Conservation (phyloP, 2,329 filamentous ascomycete species). For the Cordyceps tenuipes region DNA sequence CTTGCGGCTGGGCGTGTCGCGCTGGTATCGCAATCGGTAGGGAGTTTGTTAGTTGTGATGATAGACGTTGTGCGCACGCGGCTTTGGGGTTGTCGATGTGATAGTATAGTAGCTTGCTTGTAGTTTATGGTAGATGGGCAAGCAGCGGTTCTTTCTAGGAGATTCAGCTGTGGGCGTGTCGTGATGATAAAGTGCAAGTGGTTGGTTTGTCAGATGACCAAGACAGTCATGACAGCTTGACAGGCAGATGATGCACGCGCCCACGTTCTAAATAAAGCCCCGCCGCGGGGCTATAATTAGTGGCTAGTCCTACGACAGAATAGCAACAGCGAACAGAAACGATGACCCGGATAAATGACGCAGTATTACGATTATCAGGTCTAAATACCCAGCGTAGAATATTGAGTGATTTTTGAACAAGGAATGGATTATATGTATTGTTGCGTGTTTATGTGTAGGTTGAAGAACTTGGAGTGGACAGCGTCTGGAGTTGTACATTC, state of each 20-base stretch:
- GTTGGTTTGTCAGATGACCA: conserved; percentile 18
- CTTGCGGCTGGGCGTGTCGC: conserved; percentile 17
- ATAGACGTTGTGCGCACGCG: not conserved
- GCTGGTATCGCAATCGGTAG: not conserved
- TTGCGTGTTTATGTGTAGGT: too few relatives aligned
- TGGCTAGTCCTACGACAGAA: not conserved
- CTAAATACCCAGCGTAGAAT: too few relatives aligned
- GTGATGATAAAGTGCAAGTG: not conserved
- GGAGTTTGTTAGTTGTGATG: not conserved
- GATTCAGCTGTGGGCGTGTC: not conserved
- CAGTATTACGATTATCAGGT: not conserved
- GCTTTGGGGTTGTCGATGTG: not conserved
- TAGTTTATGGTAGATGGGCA: not conserved
- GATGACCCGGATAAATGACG: not conserved
- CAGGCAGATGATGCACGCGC: conserved; percentile 14
- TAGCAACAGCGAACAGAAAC: not conserved
- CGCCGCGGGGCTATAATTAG: conserved; percentile 19
- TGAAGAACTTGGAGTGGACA: too few relatives aligned
- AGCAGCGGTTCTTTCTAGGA: not conserved
- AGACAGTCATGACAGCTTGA: conserved; percentile 7
- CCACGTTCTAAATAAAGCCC: conserved; percentile 16
- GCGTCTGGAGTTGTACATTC: not conserved
- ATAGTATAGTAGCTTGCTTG: too few relatives aligned
- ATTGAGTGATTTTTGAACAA: not conserved
- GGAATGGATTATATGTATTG: too few relatives aligned